Conservation (phyloP, 129 eudicot genomes). For the Tagetes patula region DNA sequence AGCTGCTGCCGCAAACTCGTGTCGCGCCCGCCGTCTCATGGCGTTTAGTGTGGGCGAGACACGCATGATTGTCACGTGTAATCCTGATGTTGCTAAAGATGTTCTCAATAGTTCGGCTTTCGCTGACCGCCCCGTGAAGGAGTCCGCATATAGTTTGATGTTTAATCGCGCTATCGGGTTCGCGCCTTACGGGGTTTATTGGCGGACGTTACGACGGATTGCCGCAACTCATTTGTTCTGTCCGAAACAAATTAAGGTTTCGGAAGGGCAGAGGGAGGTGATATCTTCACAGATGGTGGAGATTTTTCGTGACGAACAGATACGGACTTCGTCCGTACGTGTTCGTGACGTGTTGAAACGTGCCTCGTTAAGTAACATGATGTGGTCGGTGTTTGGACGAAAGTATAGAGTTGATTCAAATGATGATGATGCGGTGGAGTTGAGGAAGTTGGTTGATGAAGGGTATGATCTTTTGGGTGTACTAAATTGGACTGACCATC, state of each 20-base stretch:
- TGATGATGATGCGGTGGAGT: slow-evolving; percentile 44
- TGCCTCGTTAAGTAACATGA: slow-evolving; percentile 83
- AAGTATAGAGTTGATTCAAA: slow-evolving; percentile 34
- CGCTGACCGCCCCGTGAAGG: slow-evolving; percentile 79
- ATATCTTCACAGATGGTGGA: slow-evolving; percentile 51
- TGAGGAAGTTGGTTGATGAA: slow-evolving; percentile 66
- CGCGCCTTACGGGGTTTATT: slow-evolving; percentile 85
- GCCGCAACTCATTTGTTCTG: slow-evolving; percentile 70
- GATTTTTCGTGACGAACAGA: slow-evolving; percentile 8
- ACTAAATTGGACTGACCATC: slow-evolving; percentile 85
- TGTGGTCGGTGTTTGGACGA: slow-evolving; percentile 84
- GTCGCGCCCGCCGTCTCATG: slow-evolving; percentile 64
- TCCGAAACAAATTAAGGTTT: slow-evolving; percentile 65
- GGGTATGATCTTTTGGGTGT: slow-evolving; percentile 80
- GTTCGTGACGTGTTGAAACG: slow-evolving; percentile 65
- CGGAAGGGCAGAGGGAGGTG: slow-evolving; percentile 49
- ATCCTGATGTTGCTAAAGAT: slow-evolving; percentile 76
- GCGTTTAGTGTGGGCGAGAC: slow-evolving; percentile 83
- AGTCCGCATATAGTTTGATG: slow-evolving; percentile 79
- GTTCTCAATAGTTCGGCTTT: slow-evolving; percentile 61
- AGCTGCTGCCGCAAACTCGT: slow-evolving; percentile 55
- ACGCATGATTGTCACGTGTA: slow-evolving; percentile 62
- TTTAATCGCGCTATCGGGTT: slow-evolving; percentile 91
- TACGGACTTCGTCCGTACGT: neutral
- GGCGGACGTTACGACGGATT: slow-evolving; percentile 73